Conservation (phyloP, 139 green algal species). For the Chlorella vulgaris region DNA sequence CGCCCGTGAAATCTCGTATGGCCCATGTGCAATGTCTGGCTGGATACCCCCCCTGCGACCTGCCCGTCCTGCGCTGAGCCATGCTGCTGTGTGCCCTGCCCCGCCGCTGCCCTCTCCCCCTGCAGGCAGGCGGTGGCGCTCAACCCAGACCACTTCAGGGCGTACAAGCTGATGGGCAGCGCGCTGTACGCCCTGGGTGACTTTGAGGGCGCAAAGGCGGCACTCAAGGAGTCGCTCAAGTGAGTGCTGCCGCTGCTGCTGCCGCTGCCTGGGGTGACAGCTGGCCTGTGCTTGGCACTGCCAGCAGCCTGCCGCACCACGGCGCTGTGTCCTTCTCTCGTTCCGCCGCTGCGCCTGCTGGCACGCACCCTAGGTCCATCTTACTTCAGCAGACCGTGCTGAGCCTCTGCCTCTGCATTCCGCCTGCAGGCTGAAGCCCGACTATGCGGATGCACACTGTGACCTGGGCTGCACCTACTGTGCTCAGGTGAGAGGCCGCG, state of each 20-base stretch:
- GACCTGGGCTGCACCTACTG: slow-evolving; percentile 69
- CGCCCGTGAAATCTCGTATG: not conserved
- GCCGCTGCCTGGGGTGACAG: not conserved
- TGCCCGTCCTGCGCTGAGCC: too few relatives aligned
- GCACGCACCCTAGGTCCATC: not conserved
- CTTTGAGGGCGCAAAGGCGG: slow-evolving; percentile 52
- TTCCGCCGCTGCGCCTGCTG: too few relatives aligned
- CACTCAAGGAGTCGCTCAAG: slow-evolving; percentile 59
- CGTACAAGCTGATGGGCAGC: slow-evolving; percentile 69
- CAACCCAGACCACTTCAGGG: slow-evolving; percentile 60
- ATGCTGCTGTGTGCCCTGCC: not conserved
- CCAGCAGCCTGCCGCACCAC: not conserved
- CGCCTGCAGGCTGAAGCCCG: slow-evolving; percentile 44
- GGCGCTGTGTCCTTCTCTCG: too few relatives aligned
- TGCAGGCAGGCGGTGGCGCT: slow-evolving; percentile 55
- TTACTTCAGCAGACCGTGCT: too few relatives aligned
- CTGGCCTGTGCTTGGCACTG: not conserved
- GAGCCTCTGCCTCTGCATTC: not conserved
- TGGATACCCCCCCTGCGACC: too few relatives aligned
- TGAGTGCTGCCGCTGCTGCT: not conserved
- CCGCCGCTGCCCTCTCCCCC: not conserved
- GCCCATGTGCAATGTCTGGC: too few relatives aligned
- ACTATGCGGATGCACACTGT: slow-evolving; percentile 70
- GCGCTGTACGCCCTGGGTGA: slow-evolving; percentile 70
- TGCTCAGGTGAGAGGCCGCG: slow-evolving; percentile 26